These are phyloP conservation scores for Cornus kousa DNA, from an alignment of 148 eudicot genomes.

Conservation along the genomic window DNA sequence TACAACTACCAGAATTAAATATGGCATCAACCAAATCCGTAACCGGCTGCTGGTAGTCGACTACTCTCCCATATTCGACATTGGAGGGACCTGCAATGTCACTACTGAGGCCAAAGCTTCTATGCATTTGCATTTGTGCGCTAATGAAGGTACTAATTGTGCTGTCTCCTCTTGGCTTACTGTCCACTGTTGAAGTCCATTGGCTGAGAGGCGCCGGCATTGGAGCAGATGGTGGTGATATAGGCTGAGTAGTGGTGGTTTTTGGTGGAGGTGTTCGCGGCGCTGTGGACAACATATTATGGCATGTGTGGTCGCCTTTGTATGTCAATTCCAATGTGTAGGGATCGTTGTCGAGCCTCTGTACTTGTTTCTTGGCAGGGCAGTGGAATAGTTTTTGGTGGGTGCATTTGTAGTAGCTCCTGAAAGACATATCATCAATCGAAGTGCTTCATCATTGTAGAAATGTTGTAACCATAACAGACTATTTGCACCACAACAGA, in stretches of 20 bases:
- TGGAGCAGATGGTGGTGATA: background rate
- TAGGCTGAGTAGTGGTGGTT: background rate
- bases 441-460: too few species aligned
- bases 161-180: constrained; percentile 16
- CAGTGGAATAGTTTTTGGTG: constrained; percentile 71
- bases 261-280: constrained; percentile 35
- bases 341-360: constrained; percentile 66
- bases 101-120: background rate
- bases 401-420: constrained; percentile 86
- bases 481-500: too few species aligned
- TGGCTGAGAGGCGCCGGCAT: background rate
- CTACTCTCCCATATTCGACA: background rate
- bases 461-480: too few species aligned
- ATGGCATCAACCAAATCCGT: constrained; percentile 63
- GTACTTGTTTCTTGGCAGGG: constrained; percentile 87
- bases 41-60: constrained; percentile 30
- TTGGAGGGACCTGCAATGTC: constrained; percentile 23
- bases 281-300: constrained; percentile 61
- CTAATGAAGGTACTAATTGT: background rate
- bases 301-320: constrained; percentile 70
- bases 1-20: constrained; percentile 65
- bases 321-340: constrained; percentile 57
- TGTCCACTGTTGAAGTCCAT: constrained; percentile 29
- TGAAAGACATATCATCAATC: constrained; percentile 6
- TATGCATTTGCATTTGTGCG: background rate